Base-by-base conservation (phyloP, 441 rosid genomes). In the Erodium moschatum region DNA sequence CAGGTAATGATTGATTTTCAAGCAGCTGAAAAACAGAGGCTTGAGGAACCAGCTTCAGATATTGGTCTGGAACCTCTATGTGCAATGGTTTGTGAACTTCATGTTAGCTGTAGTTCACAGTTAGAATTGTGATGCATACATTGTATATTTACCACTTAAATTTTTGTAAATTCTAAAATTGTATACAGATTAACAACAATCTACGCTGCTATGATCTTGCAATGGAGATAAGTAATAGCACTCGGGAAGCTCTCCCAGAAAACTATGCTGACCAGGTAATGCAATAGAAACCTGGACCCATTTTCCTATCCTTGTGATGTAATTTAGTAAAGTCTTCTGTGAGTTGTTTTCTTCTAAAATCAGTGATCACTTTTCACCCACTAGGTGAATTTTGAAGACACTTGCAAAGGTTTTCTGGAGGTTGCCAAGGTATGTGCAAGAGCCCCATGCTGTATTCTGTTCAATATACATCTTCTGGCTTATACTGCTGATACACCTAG, bases 1-100 rank as follows among this genome's bases (percentile, higher is more conserved):
- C 80, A 95, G 99, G 99, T 95, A 78, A 90, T 95, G 98, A 86
- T 92, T 68, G 99, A 95, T 80, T 95, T 92, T 77, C 99, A 95
- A 92, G 92, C 88, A 65, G 96, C 99, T 69, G 93, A 92, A 82
- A 89, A 86, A 81, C 80, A 84, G 77, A 85, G 93, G 84, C 85
- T 92, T 79, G 89, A 80, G 66, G 98, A 95, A 78, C 96, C 96
- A 31, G 91, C 96, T 79, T 88, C 97, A 74, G 99, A 95, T 73
- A 85, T 90, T 80, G 93, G 96, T 70, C 80, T 95, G 86, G 98
- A 95, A 77, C 88, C 99, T 74, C 80, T 92, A 68, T 92, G 99
- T 79, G 99, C 98, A 68, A 86, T 92, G 96, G 99, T 92, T 77
- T 77, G 90, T 83, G 74, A 75, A 70, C 62, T 60, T 61, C 68